Conservation (phyloP, 83 land plant genomes). For the Thuja plicata region DNA sequence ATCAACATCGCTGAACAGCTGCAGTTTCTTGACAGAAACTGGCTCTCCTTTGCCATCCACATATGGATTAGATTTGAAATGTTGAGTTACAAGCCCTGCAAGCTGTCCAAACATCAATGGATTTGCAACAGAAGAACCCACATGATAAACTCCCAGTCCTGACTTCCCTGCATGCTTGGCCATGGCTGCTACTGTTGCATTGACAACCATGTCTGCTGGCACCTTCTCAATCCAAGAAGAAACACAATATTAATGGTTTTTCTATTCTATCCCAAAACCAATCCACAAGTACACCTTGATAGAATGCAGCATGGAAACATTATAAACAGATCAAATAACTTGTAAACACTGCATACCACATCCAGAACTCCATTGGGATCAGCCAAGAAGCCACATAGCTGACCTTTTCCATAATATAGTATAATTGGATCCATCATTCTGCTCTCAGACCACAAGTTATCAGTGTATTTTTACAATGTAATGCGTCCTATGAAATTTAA, state of each 20-base stretch:
- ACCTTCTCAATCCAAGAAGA: slow-evolving; percentile 40
- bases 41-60: slow-evolving; percentile 62
- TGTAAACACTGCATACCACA: slow-evolving; percentile 52
- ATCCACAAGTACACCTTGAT: not conserved
- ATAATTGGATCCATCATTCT: slow-evolving; percentile 98
- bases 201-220: slow-evolving; percentile 95
- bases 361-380: slow-evolving; percentile 86
- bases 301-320: not conserved
- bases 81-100: slow-evolving; percentile 51
- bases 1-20: slow-evolving; percentile 49
- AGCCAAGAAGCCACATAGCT: slow-evolving; percentile 76
- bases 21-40: slow-evolving; percentile 9
- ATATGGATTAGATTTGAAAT: slow-evolving; percentile 67
- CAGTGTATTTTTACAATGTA: not conserved
- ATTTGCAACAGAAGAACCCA: slow-evolving; percentile 84
- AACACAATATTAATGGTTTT: not conserved
- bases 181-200: slow-evolving; percentile 86
- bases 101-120: slow-evolving; percentile 64
- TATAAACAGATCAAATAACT: too few species aligned
- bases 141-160: slow-evolving; percentile 69
- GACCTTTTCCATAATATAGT: slow-evolving; percentile 86
- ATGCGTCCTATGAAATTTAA: not conserved
- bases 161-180: slow-evolving; percentile 47
- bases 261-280: not conserved
- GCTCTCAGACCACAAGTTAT: not conserved